Evolutionary conservation across 306 rosid species (phyloP).

Genomic region (Vachellia collinsii): DNA sequence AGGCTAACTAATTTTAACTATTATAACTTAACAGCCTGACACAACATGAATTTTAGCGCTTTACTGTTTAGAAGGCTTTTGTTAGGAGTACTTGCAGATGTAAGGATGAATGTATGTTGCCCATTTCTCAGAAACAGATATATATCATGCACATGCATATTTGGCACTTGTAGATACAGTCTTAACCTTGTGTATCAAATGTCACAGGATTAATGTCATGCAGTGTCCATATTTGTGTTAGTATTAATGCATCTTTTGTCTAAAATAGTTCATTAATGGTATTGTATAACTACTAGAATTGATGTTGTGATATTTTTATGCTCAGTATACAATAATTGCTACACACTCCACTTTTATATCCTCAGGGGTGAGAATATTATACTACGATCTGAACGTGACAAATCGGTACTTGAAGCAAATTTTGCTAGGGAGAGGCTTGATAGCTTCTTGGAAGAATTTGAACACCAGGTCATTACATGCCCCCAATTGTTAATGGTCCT

Average conservation of each 20-base stretch:
- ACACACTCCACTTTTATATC: constrained; percentile 1
- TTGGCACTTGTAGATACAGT: background rate
- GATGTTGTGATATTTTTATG: background rate
- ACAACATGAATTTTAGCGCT: background rate
- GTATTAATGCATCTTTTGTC: background rate
- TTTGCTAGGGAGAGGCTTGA: constrained; percentile 79
- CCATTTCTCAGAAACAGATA: background rate
- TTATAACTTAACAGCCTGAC: background rate
- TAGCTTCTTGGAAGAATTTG: constrained; percentile 73
- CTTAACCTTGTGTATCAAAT: background rate
- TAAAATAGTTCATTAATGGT: background rate
- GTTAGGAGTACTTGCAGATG: background rate
- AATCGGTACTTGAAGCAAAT: constrained; percentile 67
- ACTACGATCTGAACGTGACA: constrained; percentile 77
- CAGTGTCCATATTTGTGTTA: background rate
- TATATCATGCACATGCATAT: background rate
- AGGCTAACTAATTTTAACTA: background rate
- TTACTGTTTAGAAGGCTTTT: background rate
- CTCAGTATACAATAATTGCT: background rate
- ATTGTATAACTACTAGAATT: background rate
- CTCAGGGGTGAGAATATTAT: constrained; percentile 70
- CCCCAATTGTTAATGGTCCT: constrained; percentile 18
- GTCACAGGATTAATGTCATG: background rate
- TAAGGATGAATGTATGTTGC: background rate
- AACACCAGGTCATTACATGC: constrained; percentile 65